Percentiles rank a stretch among this genome's conserved stretches.
Conservation (phyloP, 768 basidiomycete genomes). For the Paxillus rubicundulus region DNA sequence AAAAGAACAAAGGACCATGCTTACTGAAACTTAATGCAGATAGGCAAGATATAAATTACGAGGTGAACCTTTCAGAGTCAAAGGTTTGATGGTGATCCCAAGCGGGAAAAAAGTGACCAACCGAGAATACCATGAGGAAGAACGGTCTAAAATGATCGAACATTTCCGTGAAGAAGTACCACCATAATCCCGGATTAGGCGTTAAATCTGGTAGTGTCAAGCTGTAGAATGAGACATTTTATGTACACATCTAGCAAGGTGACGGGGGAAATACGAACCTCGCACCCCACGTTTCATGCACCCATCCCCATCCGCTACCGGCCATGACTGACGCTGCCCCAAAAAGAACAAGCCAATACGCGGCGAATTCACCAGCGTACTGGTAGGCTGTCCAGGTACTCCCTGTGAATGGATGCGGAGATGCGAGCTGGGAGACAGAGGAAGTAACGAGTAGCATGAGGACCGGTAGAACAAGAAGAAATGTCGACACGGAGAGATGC, state of each 20-base stretch:
- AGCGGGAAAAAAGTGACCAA: constrained; percentile 35
- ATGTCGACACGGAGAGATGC: constrained; percentile 70
- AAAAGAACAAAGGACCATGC: constrained; percentile 16
- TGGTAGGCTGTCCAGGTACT: constrained; percentile 19
- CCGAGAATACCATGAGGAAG: constrained; percentile 93
- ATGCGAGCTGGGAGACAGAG: constrained; percentile 66
- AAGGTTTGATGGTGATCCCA: neutral
- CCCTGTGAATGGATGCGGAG: constrained; percentile 41
- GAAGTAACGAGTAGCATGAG: constrained; percentile 59
- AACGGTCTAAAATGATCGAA: constrained; percentile 97
- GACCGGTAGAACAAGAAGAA: constrained; percentile 65
- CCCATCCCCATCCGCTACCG: constrained; percentile 65
- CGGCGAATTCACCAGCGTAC: constrained; percentile 44
- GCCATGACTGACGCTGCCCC: constrained; percentile 50
- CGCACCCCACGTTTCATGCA: constrained; percentile 80
- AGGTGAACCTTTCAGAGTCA: constrained; percentile 63
- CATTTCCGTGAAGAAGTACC: constrained; percentile 99
- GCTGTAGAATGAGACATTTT: constrained; percentile 37
- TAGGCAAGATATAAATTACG: constrained; percentile 74
- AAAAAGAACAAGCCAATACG: constrained; percentile 48
- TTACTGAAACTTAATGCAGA: constrained; percentile 87
- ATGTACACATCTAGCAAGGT: neutral
- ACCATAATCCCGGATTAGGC: constrained; percentile 93
- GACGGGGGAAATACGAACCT: constrained; percentile 44
- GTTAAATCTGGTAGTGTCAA: constrained; percentile 84